These are phyloP conservation scores for Colletotrichum musae DNA, from an alignment of 2,329 filamentous ascomycete species.

Conservation along the genomic window DNA sequence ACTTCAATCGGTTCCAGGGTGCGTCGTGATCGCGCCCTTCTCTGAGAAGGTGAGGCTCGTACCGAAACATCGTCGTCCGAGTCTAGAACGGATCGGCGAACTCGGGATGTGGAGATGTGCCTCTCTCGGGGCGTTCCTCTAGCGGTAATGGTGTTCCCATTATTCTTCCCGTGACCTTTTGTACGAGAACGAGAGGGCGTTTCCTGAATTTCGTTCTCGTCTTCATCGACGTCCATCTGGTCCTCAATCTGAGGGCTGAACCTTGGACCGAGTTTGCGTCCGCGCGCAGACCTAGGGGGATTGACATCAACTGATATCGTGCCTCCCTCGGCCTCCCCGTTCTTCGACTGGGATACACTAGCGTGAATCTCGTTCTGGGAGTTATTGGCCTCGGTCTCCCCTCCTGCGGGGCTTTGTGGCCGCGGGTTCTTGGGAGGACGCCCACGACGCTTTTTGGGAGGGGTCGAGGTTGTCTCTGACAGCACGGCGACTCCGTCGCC, in stretches of 20 bases:
- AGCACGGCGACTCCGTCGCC: not conserved
- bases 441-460: constrained; percentile 36
- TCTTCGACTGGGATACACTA: not conserved
- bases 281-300: constrained; percentile 32
- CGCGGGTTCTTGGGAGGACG: constrained; percentile 36
- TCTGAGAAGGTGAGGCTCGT: constrained; percentile 8
- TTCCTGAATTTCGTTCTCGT: constrained; percentile 7
- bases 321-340: constrained; percentile 5
- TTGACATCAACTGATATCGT: constrained; percentile 30
- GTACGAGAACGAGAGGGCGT: constrained; percentile 26
- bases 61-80: constrained; percentile 15
- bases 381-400: not conserved
- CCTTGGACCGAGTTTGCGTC: constrained; percentile 14
- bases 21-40: constrained; percentile 5
- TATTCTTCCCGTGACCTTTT: constrained; percentile 6
- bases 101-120: constrained; percentile 8
- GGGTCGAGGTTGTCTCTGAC: not conserved
- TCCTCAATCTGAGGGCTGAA: constrained; percentile 13
- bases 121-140: constrained; percentile 18
- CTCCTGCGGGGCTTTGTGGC: constrained; percentile 11
- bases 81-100: constrained; percentile 7
- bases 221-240: constrained; percentile 28
- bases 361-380: constrained; percentile 28
- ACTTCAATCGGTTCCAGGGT: constrained; percentile 9
- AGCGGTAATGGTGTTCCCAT: constrained; percentile 22